Base-by-base conservation (phyloP, 805 yeast genomes). In the Starmerella stigmatis region DNA sequence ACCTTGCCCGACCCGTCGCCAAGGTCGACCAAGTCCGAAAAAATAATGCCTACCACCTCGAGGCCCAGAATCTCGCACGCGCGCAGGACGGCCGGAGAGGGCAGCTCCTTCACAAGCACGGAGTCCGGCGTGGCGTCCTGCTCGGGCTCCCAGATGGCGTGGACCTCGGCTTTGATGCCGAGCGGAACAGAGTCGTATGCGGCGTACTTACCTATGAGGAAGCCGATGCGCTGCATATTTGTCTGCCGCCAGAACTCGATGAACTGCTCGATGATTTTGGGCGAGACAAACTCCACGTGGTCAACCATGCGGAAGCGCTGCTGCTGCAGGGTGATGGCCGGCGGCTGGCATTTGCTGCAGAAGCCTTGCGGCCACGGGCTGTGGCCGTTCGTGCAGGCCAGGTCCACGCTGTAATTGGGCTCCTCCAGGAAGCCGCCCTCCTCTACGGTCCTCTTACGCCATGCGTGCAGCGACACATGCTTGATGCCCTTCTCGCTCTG, bases 291-390 rank as follows among this genome's bases (percentile, higher is more conserved):
- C 61, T 92, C 98, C 25, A 92, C 92, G 65, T 92, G 97, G 62
- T 92, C 99, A 23, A 94, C 96, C 94, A 92, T 85, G 56, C 99
- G 74, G 63, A 84, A 92, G 28, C 72, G 68, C 62, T 92, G 98
- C 62, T 79, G 86, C 62, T 82, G 94, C 50, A 92, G 69, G 0
- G 97, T 88, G 48, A 92, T 85, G 0, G 96, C 92, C 1, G 95
- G 79, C 0, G 98, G 97, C 63, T 89, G 97, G 64, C 98, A 89
- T 63, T 86, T 85, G 13, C 95, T 83, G 59, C 98, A 89, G 54
- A 92, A 86, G 0, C 96, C 96, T 43, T 68, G 72, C 1, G 98
- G 97, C 86, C 95, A 92, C 7, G 95, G 89, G 30, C 79, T 76
- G 62, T 89, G 98, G 0, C 95, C 95, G 33, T 76, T 71, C 0